These are phyloP conservation scores for Salinomyces thailandicus DNA, from an alignment of 2,329 filamentous ascomycete genomes.

Conservation along the genomic window DNA sequence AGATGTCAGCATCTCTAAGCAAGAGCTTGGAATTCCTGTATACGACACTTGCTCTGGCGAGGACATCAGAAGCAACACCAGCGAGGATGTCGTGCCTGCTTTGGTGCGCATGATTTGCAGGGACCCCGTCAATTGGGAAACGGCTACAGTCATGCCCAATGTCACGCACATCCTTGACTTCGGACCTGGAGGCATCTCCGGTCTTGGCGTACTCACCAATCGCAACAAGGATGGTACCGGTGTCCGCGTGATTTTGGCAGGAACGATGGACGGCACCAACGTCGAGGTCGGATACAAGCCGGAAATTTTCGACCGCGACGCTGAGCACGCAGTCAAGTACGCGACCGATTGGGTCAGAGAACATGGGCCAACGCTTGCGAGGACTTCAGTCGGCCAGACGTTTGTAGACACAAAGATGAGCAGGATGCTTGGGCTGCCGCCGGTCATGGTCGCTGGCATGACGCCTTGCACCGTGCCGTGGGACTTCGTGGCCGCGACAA, in stretches of 20 bases:
- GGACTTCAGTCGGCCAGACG: slow-evolving; percentile 77
- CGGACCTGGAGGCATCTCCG: slow-evolving; percentile 91
- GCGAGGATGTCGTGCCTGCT: slow-evolving; percentile 72
- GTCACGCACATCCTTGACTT: slow-evolving; percentile 96
- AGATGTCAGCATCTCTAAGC: slow-evolving; percentile 63
- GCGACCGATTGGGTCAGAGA: slow-evolving; percentile 97
- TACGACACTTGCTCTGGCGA: slow-evolving; percentile 83
- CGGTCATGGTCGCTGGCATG: slow-evolving; percentile 88
- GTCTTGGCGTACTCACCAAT: slow-evolving; percentile 89
- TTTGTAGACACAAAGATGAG: slow-evolving; percentile 97
- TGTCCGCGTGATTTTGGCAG: slow-evolving; percentile 89
- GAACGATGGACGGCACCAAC: slow-evolving; percentile 82
- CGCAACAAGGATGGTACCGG: slow-evolving; percentile 98
- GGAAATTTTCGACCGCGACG: slow-evolving; percentile 92
- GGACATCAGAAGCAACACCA: slow-evolving; percentile 61
- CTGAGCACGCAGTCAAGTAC: slow-evolving; percentile 87
- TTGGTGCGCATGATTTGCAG: slow-evolving; percentile 89
- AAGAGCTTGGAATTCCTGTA: slow-evolving; percentile 69
- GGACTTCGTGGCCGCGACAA: slow-evolving; percentile 85
- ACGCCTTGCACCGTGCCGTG: slow-evolving; percentile 80
- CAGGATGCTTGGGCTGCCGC: slow-evolving; percentile 70
- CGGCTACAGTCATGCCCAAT: slow-evolving; percentile 77
- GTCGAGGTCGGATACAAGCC: slow-evolving; percentile 94
- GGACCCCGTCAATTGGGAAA: slow-evolving; percentile 92
- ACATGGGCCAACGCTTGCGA: slow-evolving; percentile 83